Percentiles rank a stretch among this genome's conserved stretches.
These are phyloP conservation scores for Komagataella kurtzmanii DNA, from an alignment of 805 yeast species.

Conservation along the genomic window DNA sequence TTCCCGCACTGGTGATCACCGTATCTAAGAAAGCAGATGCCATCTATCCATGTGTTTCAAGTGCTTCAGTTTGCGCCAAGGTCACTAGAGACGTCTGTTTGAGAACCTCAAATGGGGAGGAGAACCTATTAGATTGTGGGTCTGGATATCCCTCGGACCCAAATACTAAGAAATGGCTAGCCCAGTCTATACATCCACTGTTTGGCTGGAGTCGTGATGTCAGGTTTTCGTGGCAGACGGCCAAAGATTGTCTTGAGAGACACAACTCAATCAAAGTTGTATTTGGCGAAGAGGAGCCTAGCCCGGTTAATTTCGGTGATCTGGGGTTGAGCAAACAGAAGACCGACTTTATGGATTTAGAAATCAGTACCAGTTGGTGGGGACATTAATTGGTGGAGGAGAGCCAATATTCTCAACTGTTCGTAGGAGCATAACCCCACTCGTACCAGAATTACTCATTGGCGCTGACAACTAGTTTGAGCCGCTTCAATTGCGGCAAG, in stretches of 20 bases:
- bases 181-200: conserved; percentile 44
- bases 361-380: conserved; percentile 1
- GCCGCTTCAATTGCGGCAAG: neutral
- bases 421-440: neutral
- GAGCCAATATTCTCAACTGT: neutral
- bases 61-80: conserved; percentile 92
- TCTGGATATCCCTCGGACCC: conserved; percentile 96
- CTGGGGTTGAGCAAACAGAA: neutral
- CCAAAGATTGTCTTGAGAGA: conserved; percentile 54
- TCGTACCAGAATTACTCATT: neutral
- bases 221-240: conserved; percentile 91
- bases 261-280: conserved; percentile 38
- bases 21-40: conserved; percentile 96
- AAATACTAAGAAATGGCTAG: conserved; percentile 68
- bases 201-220: conserved; percentile 79
- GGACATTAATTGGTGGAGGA: neutral
- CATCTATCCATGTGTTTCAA: conserved; percentile 79
- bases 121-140: conserved; percentile 36
- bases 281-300: conserved; percentile 41
- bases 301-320: conserved; percentile 12
- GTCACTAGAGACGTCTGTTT: conserved; percentile 71
- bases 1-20: conserved; percentile 59
- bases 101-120: conserved; percentile 12
- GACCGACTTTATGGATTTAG: neutral
- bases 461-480: neutral